Evolutionary conservation across 352 stramenopile species (phyloP), one percentile per base, ranked within the genome.

Genomic region (Phytophthora meadii): DNA sequence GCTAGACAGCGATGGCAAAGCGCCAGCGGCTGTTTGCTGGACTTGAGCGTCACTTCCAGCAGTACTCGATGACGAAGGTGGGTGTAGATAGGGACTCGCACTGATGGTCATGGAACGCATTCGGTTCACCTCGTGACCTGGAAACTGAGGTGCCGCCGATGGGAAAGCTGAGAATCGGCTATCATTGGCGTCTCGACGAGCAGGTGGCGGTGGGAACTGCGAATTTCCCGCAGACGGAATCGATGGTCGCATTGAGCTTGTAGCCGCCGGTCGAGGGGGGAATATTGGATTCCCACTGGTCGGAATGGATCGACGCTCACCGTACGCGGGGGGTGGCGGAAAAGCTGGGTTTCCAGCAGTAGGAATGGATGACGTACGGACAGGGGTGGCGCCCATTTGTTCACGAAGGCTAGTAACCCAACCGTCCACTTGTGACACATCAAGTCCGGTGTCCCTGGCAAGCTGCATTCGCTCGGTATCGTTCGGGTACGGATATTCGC

Each of bases 351-450:
- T 92, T 34, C 77, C 74, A 32, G 70, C 72, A 36, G 81, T 81
- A 8, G 81, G 82, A 62, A 92, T 88, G 30, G 83, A 92, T 25
- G 70, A 54, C 17, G 49, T 22, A 46, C 53, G 63, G 9, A 72
- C 54, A 37, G 52, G 52, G 2, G 50, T 40, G 0, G 54, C 70
- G 7, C 72, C 73, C 37, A 82, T 79, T 57, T 87, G 87, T 27
- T 91, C 84, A 36, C 85, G 79, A 58, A 90, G 84, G 70, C 74
- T 93, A 57, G 87, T 87, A 52, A 95, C 87, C 87, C 85, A 95
- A n/a, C 83, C 76, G 57, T 95, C 87, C 27, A 94, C 84, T 72
- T 95, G 87, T 50, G 83, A 80, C 14, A 93, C 76, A 48, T 94
- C 85, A 8, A 95, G 60, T 1, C 87, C 84, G 0, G 85, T 93